Evolutionary conservation across 805 yeast species (phyloP).

Genomic region (Candida nitratophila): DNA sequence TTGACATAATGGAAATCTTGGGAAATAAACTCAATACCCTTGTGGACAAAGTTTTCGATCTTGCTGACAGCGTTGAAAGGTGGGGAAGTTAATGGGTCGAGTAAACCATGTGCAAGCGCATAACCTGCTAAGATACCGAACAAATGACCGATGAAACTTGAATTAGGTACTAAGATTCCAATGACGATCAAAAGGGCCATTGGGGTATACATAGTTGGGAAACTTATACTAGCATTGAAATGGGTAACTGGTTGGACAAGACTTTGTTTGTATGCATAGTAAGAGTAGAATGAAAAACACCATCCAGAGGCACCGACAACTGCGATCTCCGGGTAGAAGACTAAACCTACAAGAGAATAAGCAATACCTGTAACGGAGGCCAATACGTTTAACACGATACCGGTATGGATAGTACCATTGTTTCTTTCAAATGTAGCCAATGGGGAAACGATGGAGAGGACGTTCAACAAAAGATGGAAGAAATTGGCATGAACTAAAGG

Average conservation of each 20-base stretch:
- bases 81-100: conserved; percentile 53
- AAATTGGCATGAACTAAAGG: conserved; percentile 61
- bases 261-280: conserved; percentile 45
- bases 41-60: conserved; percentile 52
- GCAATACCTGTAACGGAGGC: conserved; percentile 65
- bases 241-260: conserved; percentile 15
- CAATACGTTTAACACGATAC: conserved; percentile 64
- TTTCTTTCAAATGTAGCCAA: conserved; percentile 57
- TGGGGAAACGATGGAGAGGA: conserved; percentile 50
- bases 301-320: conserved; percentile 71
- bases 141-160: conserved; percentile 70
- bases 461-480: conserved; percentile 56
- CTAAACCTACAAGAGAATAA: conserved; percentile 44
- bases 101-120: conserved; percentile 48
- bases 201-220: conserved; percentile 61
- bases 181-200: conserved; percentile 41
- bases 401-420: conserved; percentile 84
- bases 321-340: conserved; percentile 43
- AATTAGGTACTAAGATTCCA: conserved; percentile 51
- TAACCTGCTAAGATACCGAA: conserved; percentile 65
- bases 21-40: conserved; percentile 48
- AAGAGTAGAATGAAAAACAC: conserved; percentile 61
- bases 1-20: conserved; percentile 9
- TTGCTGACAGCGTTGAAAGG: conserved; percentile 56
- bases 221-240: conserved; percentile 28